Evolutionary conservation across 1,284 basidiomycete genomes (phyloP), one percentile per base, ranked within the genome.

Genomic region (Ganoderma resinaceum): DNA sequence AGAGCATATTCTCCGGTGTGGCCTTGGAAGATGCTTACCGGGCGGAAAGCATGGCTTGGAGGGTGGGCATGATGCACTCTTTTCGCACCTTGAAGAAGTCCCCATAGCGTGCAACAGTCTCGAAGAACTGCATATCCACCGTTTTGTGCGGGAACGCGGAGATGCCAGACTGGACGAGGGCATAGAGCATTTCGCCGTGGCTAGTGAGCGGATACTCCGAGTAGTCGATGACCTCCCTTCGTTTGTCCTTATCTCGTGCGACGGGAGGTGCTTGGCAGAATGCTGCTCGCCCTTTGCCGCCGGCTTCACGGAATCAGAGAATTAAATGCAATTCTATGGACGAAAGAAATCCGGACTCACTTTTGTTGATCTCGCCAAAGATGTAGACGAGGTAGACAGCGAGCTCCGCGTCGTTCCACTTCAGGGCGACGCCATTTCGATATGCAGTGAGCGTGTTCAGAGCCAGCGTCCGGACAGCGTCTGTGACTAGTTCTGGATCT

Each of bases 51-150:
- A 99, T 96, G 1, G 95, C 93, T 75, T 97, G 92, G 60, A 99
- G 83, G 5, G 95, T 90, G 33, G 94, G 92, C 76, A 94, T 84
- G 71, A 99, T 93, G 74, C 92, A 93, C 72, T 95, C 90, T 77
- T 93, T 92, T 71, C 95, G 91, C 42, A 96, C 90, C 80, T 95
- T 96, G 89, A 99, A 99, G 80, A 99, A 99, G 78, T 99, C 96
- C 49, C 91, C 89, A 79, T 99, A 99, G 66, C 98, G 90, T 18
- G 95, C 90, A 11, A 90, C 88, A 29, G 95, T 95, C 82, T 99
- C 98, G 74, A 99, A 99, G 82, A 94, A 98, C 77, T 97, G 95
- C 80, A 98, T 86, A 16, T 90, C 86, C n/a, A 99, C 97, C 11
- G 92, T 87, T 33, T 92, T 91, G 80, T 98, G 93, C 1, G 95